Evolutionary conservation across 1,284 basidiomycete species (phyloP).

Genomic region (Meripilus lineatus): DNA sequence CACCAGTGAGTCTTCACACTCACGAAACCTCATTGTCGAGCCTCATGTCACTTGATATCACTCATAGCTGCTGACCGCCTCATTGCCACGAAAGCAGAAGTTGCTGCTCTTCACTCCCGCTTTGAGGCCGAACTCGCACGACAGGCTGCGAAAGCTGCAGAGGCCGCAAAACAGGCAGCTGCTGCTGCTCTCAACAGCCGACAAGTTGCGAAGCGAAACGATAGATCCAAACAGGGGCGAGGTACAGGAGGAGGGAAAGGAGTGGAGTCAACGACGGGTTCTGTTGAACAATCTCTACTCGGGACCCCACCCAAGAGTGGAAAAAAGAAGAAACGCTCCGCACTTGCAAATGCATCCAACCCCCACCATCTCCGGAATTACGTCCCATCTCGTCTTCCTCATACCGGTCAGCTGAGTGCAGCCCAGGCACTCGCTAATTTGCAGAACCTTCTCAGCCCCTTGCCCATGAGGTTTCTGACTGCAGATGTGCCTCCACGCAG

Average conservation of each 20-base stretch:
- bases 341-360: constrained; percentile 82
- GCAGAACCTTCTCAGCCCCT: constrained; percentile 50
- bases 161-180: constrained; percentile 43
- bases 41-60: constrained; percentile 6
- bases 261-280: constrained; percentile 15
- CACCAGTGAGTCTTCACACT: constrained; percentile 56
- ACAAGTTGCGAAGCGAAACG: constrained; percentile 33
- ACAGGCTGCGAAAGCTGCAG: constrained; percentile 55
- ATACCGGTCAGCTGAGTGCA: constrained; percentile 41
- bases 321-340: constrained; percentile 88
- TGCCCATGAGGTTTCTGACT: constrained; percentile 60
- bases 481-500: constrained; percentile 59
- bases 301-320: constrained; percentile 32
- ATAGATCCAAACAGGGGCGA: constrained; percentile 31
- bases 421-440: constrained; percentile 35
- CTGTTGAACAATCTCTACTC: constrained; percentile 31
- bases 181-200: constrained; percentile 26
- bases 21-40: constrained; percentile 3
- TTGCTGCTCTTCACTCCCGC: constrained; percentile 52
- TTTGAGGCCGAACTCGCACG: constrained; percentile 69
- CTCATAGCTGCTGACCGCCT: constrained; percentile 64
- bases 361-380: constrained; percentile 89
- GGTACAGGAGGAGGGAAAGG: neutral
- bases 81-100: constrained; percentile 60
- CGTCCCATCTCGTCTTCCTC: constrained; percentile 72